Evolutionary conservation across 768 basidiomycete species (phyloP).

Genomic region (Suillus luteus): DNA sequence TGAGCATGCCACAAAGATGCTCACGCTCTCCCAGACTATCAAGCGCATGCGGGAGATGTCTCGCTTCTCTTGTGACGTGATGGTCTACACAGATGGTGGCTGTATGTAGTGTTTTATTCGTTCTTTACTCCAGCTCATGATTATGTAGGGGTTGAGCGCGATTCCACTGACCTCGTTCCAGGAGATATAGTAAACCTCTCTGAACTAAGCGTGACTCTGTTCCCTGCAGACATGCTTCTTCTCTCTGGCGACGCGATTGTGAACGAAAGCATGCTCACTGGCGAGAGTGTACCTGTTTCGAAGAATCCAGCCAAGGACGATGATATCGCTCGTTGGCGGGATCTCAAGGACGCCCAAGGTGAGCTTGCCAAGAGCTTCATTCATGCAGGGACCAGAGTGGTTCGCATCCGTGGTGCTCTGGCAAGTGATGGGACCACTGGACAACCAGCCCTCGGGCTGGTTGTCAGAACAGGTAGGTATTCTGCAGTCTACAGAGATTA

Average conservation of each 20-base stretch:
- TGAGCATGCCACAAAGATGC: slow-evolving; percentile 2
- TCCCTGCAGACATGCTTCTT: slow-evolving; percentile 91
- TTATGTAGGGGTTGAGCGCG: slow-evolving; percentile 60
- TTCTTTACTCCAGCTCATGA: slow-evolving; percentile 9
- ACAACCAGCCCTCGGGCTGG: slow-evolving; percentile 74
- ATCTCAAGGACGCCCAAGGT: slow-evolving; percentile 54
- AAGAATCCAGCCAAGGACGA: slow-evolving; percentile 85
- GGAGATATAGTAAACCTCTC: slow-evolving; percentile 94
- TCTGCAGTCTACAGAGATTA: background rate
- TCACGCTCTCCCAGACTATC: slow-evolving; percentile 63
- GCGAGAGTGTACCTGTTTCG: slow-evolving; percentile 96
- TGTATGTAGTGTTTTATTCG: slow-evolving; percentile 51
- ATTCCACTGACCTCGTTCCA: slow-evolving; percentile 82
- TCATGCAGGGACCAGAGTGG: slow-evolving; percentile 88
- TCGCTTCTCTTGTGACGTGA: slow-evolving; percentile 77
- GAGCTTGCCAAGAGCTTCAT: slow-evolving; percentile 83
- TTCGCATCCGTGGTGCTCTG: slow-evolving; percentile 74
- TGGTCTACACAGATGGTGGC: slow-evolving; percentile 64
- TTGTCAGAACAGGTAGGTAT: slow-evolving; percentile 77
- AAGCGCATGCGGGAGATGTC: slow-evolving; percentile 96
- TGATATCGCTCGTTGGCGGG: slow-evolving; percentile 69
- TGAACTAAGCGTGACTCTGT: slow-evolving; percentile 62
- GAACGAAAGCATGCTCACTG: slow-evolving; percentile 99
- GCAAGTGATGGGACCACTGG: slow-evolving; percentile 52
- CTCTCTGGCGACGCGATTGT: slow-evolving; percentile 97